Base-by-base conservation (phyloP, 1,284 basidiomycete species). In the Trametes versicolor region DNA sequence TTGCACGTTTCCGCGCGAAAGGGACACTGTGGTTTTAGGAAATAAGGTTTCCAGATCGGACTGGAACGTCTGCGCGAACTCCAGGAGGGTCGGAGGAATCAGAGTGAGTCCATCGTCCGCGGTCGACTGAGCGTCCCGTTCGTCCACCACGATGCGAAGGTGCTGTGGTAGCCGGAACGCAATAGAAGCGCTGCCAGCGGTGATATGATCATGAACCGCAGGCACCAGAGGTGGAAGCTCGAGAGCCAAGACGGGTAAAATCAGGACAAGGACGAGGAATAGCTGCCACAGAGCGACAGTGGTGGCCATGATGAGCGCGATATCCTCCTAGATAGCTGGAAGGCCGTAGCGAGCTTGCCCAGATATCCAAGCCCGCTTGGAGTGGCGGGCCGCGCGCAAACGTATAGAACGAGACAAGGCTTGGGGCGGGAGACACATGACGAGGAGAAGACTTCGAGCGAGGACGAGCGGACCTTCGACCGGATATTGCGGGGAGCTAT, bases 71-170 rank as follows among this genome's bases (percentile, higher is more conserved):
- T 71, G 63, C 1, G 75, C 73, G 59, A 78, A 79, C 2, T 69
- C 63, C 15, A 73, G 64, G 34, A 79, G 66, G 5, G 77, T 73
- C 17, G 77, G 77, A 6, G 77, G 76, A 27, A 79, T 77, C 13
- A 79, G 64, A 13, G 76, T 76, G 27, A 75, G 64, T 8, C 75
- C 76, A 41, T 66, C 65, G 59, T 69, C 60, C 41, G 72, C 68
- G 10, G 66, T 65, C 2, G 63, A 59, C 10, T 61, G 54, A 15
- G 73, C 71, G 58, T 66, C 60, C 1, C 60, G 65, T 15, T 58
- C 51, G 52, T 76, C 71, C 13, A 76, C 72, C 21, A 74, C 59
- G 23, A 76, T 65, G 29, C 54, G 60, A 39, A 73, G 49, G 32
- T 49, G 36, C 6, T 62, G 34, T 27, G 72, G 65, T 3, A 74